These are phyloP conservation scores for Nothopassalora personata DNA, from an alignment of 2,329 filamentous ascomycete genomes.

Conservation along the genomic window DNA sequence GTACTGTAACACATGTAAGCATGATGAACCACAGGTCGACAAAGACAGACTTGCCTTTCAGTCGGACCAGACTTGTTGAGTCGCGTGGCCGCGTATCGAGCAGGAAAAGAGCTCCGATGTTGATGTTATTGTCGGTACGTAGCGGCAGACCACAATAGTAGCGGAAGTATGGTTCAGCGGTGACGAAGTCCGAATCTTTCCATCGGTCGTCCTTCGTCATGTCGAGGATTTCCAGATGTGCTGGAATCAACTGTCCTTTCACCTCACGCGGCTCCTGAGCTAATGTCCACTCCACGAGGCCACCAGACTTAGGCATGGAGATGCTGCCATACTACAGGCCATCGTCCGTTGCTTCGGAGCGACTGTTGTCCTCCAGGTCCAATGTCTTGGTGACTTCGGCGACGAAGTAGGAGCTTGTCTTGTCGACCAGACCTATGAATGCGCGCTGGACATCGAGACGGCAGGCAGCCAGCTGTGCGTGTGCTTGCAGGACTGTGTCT, in stretches of 20 bases:
- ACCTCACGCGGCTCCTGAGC: constrained; percentile 13
- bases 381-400: constrained; percentile 48
- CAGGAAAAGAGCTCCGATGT: constrained; percentile 56
- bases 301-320: constrained; percentile 56
- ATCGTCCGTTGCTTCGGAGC: constrained; percentile 26
- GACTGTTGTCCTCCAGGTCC: constrained; percentile 30
- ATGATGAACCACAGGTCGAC: not conserved
- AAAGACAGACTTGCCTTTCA: constrained; percentile 7
- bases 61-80: constrained; percentile 9
- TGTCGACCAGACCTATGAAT: constrained; percentile 50
- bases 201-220: constrained; percentile 29
- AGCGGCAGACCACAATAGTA: constrained; percentile 34
- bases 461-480: constrained; percentile 48
- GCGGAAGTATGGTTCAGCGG: constrained; percentile 27
- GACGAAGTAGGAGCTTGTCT: constrained; percentile 46
- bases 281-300: constrained; percentile 51
- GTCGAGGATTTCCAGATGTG: constrained; percentile 34
- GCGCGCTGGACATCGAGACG: constrained; percentile 44
- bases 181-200: constrained; percentile 28
- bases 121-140: constrained; percentile 31
- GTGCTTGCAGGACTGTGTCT: constrained; percentile 41
- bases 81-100: constrained; percentile 54
- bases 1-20: constrained; percentile 10
- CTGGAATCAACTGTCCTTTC: constrained; percentile 27
- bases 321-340: constrained; percentile 39